Base-by-base conservation (phyloP, 106 monocot genomes). In the Dendrobium catenatum region DNA sequence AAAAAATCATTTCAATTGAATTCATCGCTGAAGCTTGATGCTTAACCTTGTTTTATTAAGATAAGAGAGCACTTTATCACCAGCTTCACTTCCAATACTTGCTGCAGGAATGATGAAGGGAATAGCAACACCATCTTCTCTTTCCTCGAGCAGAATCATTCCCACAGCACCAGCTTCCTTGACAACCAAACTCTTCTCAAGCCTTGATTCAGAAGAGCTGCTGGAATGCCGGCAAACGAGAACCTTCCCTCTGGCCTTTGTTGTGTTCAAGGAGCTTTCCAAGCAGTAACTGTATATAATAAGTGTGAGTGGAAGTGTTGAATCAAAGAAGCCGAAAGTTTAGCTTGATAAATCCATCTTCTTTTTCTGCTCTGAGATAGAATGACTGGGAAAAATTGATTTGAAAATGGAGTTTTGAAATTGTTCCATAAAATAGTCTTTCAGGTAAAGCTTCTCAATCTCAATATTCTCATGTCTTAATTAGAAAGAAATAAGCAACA, bases 91-190 rank as follows among this genome's bases (percentile, higher is more conserved):
- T 42, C 88, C 86, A 68, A 98, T 89, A 42, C 79, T 82, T 55
- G 87, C 80, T 51, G 94, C 90, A 72, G 97, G 97, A 51, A 98
- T 77, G 17, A 42, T 78, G 83, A 94, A 98, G 2, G 87, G 92
- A 86, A 86, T 19, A 5, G 94, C 97, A 33, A 98, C 82, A 90
- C 89, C 85, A 31, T 82, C 79, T 54, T 91, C 85, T 26, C 42
- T 67, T 83, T 94, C 93, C 75, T 95, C 92, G 41, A 94, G 86
- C 59, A 98, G 82, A 81, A 98, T 86, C 97, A 98, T 94, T 59
- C 97, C 97, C 81, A 91, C 84, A 10, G 87, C 97, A 18, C 94
- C 92, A 41, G 91, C 97, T 80, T 83, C 80, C 85, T 85, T 86
- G 9, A 95, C 97, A 11, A 76, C 87, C 72, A 78, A 11, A 49